These are phyloP conservation scores for Ophioceras dolichostomum DNA, from an alignment of 2,329 filamentous ascomycete genomes.

Conservation along the genomic window DNA sequence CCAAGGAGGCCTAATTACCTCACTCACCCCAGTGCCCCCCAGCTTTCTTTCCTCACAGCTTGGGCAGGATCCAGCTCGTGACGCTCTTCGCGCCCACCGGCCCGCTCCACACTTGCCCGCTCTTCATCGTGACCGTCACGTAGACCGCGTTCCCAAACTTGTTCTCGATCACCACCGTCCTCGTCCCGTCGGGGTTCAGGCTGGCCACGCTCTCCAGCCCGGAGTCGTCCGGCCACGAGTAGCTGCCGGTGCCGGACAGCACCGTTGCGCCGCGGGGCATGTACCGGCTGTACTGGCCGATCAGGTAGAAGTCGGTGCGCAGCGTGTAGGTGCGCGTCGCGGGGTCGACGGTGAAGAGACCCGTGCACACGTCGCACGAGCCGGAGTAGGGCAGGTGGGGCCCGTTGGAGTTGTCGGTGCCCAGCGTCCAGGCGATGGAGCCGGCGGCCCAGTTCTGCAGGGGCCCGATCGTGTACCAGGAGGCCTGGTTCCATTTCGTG, in stretches of 20 bases:
- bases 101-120: conserved; percentile 25
- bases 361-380: conserved; percentile 28
- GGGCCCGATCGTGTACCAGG: conserved; percentile 33
- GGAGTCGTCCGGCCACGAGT: conserved; percentile 23
- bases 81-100: conserved; percentile 20
- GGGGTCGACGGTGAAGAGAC: conserved; percentile 44
- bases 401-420: conserved; percentile 27
- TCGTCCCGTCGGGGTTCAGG: conserved; percentile 30
- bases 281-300: conserved; percentile 37
- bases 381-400: conserved; percentile 26
- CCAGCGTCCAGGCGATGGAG: conserved; percentile 30
- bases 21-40: no score
- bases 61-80: conserved; percentile 25
- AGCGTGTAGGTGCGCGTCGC: conserved; percentile 27
- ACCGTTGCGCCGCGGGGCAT: conserved; percentile 31
- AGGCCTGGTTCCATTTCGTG: conserved; percentile 23
- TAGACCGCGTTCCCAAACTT: conserved; percentile 31
- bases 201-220: conserved; percentile 32
- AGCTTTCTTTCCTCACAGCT: conserved; percentile 27
- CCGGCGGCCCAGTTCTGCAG: conserved; percentile 34
- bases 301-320: conserved; percentile 38
- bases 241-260: conserved; percentile 28
- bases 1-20: no score
- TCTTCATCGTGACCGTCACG: conserved; percentile 20
- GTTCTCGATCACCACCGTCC: conserved; percentile 33